Conservation (phyloP, 2,329 filamentous ascomycete species). For the Penicillium sp. region DNA sequence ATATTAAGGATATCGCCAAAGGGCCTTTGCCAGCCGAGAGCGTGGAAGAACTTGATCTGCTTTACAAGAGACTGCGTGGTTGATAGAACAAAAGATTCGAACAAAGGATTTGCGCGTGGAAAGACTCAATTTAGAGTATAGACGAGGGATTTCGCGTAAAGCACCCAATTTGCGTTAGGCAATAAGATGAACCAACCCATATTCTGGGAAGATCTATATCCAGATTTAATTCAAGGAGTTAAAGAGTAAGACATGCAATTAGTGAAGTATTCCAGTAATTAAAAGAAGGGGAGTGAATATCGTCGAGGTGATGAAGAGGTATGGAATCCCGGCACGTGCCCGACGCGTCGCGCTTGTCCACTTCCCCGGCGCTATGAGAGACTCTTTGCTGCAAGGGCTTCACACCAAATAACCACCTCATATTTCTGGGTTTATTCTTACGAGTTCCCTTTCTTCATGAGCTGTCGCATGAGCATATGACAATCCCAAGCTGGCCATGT, state of each 20-base stretch:
- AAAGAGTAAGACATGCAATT: conserved; percentile 1
- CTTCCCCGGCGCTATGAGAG: conserved; percentile 15
- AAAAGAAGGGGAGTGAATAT: conserved; percentile 10
- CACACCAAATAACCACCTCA: conserved; percentile 14
- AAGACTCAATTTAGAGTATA: not conserved
- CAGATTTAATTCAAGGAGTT: not conserved
- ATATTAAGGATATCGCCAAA: conserved; percentile 28
- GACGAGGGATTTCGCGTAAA: conserved; percentile 2
- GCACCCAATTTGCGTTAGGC: not conserved
- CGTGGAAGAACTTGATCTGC: conserved; percentile 12
- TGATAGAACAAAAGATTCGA: not conserved
- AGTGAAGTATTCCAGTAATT: not conserved
- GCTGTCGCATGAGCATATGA: conserved; percentile 21
- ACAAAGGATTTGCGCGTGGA: not conserved
- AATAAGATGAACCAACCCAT: not conserved
- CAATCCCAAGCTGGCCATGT: conserved; percentile 61
- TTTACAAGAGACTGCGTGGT: not conserved
- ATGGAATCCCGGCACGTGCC: conserved; percentile 30
- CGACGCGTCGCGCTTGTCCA: conserved; percentile 27
- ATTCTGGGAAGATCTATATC: not conserved
- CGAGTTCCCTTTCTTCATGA: conserved; percentile 19
- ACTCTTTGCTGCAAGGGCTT: conserved; percentile 16
- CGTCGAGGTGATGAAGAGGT: conserved; percentile 23
- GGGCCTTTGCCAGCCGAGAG: conserved; percentile 33
- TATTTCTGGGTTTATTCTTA: conserved; percentile 17